A percentile compares a stretch with the other conserved stretches of the same genome.
Evolutionary conservation across 331 rosid species (phyloP).

Genomic region (Acacia concinna): DNA sequence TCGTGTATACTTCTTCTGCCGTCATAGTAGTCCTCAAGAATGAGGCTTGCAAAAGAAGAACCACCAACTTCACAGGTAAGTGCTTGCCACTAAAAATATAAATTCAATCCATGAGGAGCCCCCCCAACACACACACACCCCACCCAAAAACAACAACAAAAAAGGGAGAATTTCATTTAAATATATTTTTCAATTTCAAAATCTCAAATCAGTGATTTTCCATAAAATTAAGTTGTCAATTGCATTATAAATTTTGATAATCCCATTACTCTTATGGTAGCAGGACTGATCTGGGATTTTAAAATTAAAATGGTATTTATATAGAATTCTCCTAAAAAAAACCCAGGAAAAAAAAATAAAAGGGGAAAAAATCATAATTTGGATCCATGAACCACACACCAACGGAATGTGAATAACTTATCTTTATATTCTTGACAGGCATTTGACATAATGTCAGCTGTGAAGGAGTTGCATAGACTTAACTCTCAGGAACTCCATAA

Average conservation of each 20-base stretch:
- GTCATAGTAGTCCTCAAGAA: slow-evolving; percentile 32
- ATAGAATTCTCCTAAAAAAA: no score
- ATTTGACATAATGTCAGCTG: slow-evolving; percentile 56
- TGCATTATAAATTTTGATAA: no score
- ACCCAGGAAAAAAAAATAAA: no score
- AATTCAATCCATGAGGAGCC: slow-evolving; percentile 21
- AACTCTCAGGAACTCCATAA: slow-evolving; percentile 65
- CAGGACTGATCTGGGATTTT: no score
- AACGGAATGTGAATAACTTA: slow-evolving; percentile 22
- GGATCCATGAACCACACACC: neutral
- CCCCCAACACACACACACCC: neutral
- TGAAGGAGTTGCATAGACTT: slow-evolving; percentile 69
- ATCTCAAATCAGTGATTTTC: no score
- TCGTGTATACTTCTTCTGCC: slow-evolving; percentile 9
- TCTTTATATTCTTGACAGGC: slow-evolving; percentile 57
- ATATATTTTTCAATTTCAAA: no score
- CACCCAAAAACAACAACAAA: neutral
- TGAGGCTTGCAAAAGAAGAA: slow-evolving; percentile 47
- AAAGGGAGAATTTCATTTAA: no score
- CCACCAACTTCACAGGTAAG: slow-evolving; percentile 44
- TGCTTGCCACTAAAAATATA: slow-evolving; percentile 14
- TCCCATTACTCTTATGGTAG: no score
- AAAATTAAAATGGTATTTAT: no score
- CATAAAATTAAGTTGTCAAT: no score
- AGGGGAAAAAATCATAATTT: neutral